phyloP scores from a whole-genome alignment of 768 basidiomycete genomes.

The Calvatia gigantea region DNA sequence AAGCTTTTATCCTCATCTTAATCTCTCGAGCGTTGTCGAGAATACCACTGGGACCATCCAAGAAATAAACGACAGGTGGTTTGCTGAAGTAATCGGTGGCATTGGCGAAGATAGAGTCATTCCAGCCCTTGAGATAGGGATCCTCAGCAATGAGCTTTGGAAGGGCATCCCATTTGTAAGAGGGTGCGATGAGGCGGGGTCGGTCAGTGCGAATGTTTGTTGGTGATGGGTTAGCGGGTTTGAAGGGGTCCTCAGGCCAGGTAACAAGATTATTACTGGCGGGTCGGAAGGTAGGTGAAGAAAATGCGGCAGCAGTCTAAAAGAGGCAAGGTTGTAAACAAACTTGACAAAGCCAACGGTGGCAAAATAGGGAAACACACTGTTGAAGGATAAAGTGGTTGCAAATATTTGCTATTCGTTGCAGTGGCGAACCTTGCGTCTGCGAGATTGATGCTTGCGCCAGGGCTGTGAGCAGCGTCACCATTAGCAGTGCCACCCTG shows the following conservation, averaged over 20 bases:
- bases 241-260: slow-evolving; percentile 82
- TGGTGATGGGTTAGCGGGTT: slow-evolving; percentile 59
- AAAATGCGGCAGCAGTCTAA: slow-evolving; percentile 72
- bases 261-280: slow-evolving; percentile 38
- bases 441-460: slow-evolving; percentile 54
- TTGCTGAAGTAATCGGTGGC: slow-evolving; percentile 68
- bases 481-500: slow-evolving; percentile 39
- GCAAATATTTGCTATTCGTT: slow-evolving; percentile 74
- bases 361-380: slow-evolving; percentile 47
- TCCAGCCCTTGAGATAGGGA: slow-evolving; percentile 87
- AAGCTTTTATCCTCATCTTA: slow-evolving; percentile 90
- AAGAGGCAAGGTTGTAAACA: slow-evolving; percentile 5
- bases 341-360: not conserved
- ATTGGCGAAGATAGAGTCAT: slow-evolving; percentile 85
- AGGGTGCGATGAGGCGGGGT: slow-evolving; percentile 88
- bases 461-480: slow-evolving; percentile 50
- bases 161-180: slow-evolving; percentile 88
- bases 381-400: slow-evolving; percentile 86
- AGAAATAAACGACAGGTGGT: slow-evolving; percentile 63
- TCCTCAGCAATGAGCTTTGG: slow-evolving; percentile 74
- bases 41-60: slow-evolving; percentile 88
- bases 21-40: slow-evolving; percentile 87
- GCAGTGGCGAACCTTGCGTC: slow-evolving; percentile 70
- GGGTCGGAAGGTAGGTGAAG: slow-evolving; percentile 65
- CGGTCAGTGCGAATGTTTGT: slow-evolving; percentile 70